Evolutionary conservation across 1,284 basidiomycete genomes (phyloP), one percentile per base, ranked within the genome.

Genomic region (Ganoderma meredithae): DNA sequence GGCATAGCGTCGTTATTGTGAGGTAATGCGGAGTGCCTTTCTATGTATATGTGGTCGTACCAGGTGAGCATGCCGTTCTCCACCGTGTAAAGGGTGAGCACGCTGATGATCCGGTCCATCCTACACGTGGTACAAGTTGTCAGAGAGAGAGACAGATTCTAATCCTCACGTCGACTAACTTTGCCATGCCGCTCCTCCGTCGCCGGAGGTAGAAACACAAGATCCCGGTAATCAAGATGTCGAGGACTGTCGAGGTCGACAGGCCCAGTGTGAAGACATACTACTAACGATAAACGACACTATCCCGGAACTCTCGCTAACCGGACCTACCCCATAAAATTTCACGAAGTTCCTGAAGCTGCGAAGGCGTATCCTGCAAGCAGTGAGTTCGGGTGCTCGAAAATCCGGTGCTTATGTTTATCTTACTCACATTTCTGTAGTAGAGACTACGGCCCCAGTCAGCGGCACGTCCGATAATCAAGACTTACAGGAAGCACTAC

Each of bases 301-400:
- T n/a, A n/a, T 41, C 2, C 2, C 1, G 27, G 39, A 1, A 5
- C 19, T 2, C 10, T 60, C 12, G 33, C 6, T n/a, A 47, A 39
- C 4, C 9, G 58, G 25, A 62, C 71, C 17, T 43, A 75, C 74
- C 25, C 60, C 69, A 39, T 58, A 71, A 8, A 27, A n/a, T 1
- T 70, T 25, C 12, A 66, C 66, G 53, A 83, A 84, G 4, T 49
- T n/a, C 6, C 69, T 49, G 58, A 79, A 83, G 56, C 76, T 80
- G 44, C 65, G 40, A 8, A 72, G 60, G 9, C 64, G 67, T 27
- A 73, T 69, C 72, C 73, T 74, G 40, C n/a, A 25, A 49, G 1
- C 10, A 15, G 36, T 40, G 7, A 68, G 56, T 47, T 17, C n/a
- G 44, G 58, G 41, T 12, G 22, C 8, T 19, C 15, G 19, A n/a